These are phyloP conservation scores for Sequoia sempervirens DNA, from an alignment of 75 land plant genomes.

Conservation along the genomic window DNA sequence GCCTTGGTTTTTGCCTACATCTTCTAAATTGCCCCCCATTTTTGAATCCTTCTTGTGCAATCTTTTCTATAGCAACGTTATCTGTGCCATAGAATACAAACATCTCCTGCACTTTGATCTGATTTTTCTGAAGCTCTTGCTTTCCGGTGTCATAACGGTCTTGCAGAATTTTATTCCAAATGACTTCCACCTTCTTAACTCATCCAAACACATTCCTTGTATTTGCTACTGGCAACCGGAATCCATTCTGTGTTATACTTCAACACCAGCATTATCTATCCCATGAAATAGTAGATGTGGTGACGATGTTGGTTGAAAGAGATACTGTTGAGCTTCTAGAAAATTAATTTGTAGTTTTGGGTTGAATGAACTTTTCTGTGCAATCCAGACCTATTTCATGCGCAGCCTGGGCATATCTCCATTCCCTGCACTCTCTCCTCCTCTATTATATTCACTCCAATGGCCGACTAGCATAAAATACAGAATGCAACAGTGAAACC, in stretches of 20 bases:
- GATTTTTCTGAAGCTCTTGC: background rate
- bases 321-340: slow-evolving; percentile 12
- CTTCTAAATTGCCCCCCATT: slow-evolving; percentile 22
- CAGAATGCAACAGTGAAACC: too few relatives aligned
- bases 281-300: slow-evolving; percentile 21
- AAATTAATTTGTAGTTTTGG: slow-evolving; percentile 15
- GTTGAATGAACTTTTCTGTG: slow-evolving; percentile 16
- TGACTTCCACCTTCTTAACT: slow-evolving; percentile 17
- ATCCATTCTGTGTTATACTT: slow-evolving; percentile 4
- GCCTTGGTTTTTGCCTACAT: too few relatives aligned
- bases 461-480: too few relatives aligned
- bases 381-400: too few relatives aligned
- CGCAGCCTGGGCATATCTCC: too few relatives aligned
- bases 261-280: slow-evolving; percentile 7
- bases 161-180: slow-evolving; percentile 8
- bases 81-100: slow-evolving; percentile 26
- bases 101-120: background rate
- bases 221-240: background rate
- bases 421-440: too few relatives aligned
- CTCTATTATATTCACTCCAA: too few relatives aligned
- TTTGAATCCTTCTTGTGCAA: slow-evolving; percentile 23
- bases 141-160: background rate
- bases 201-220: background rate
- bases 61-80: slow-evolving; percentile 12
- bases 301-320: background rate